phyloP scores from a whole-genome alignment of 2,329 filamentous ascomycete species.

The Calonectria pteridis region DNA sequence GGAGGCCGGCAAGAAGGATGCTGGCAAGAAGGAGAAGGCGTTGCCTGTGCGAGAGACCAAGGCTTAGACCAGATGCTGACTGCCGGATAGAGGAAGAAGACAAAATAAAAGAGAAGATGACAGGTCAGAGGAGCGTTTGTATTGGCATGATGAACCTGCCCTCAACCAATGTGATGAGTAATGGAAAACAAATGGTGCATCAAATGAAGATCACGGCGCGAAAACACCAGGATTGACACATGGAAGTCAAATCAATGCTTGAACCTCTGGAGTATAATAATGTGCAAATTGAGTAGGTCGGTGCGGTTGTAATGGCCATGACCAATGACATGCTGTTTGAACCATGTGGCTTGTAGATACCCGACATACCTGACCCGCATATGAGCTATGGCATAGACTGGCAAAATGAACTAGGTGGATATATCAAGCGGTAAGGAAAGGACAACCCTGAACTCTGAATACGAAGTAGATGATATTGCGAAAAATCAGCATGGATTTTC shows the following conservation, averaged over 20 bases:
- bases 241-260: neutral
- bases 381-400: neutral
- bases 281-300: neutral
- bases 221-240: neutral
- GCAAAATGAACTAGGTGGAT: neutral
- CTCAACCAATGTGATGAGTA: constrained; percentile 11
- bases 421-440: neutral
- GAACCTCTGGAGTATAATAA: neutral
- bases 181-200: constrained; percentile 8
- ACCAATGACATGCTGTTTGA: neutral
- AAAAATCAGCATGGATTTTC: neutral
- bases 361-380: neutral
- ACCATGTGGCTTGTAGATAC: neutral
- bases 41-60: constrained; percentile 45
- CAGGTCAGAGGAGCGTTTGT: constrained; percentile 15
- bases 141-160: constrained; percentile 25
- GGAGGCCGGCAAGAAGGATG: constrained; percentile 42
- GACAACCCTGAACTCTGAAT: neutral
- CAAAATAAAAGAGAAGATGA: constrained; percentile 31
- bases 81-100: neutral
- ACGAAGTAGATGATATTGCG: neutral
- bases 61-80: constrained; percentile 31
- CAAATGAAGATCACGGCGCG: neutral
- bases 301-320: neutral
- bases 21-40: constrained; percentile 42